Evolutionary conservation across 2,329 filamentous ascomycete genomes (phyloP).

Genomic region (Exserohilum rostratum): DNA sequence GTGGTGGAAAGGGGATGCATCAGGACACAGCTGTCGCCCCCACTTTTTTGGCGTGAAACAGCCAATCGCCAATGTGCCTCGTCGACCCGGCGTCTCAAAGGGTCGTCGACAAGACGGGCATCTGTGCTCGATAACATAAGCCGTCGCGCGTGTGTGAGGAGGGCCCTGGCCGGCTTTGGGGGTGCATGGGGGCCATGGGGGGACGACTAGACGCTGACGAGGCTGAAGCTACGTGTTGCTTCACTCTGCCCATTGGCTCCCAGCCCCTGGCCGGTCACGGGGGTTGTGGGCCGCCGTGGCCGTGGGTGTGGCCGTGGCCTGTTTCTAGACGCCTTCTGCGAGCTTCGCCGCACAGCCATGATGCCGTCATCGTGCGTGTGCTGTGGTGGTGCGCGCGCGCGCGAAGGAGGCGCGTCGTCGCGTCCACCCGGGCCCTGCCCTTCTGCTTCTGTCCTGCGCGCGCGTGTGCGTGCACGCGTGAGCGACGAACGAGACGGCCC

Average conservation of each 20-base stretch:
- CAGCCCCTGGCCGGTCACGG: conserved; percentile 6
- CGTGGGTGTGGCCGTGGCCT: conserved; percentile 1
- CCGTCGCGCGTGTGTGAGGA: conserved; percentile 23
- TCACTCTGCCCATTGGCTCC: conserved; percentile 33
- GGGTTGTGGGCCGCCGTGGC: too few relatives aligned
- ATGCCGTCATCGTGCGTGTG: conserved; percentile 15
- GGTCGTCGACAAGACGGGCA: conserved; percentile 26
- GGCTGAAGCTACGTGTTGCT: conserved; percentile 25
- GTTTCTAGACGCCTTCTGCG: conserved; percentile 33
- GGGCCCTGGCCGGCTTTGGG: conserved; percentile 8
- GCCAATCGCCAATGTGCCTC: conserved; percentile 40
- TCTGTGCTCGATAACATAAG: conserved; percentile 33
- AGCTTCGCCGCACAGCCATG: conserved; percentile 17
- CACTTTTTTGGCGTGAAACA: conserved; percentile 27
- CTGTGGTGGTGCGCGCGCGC: too few relatives aligned
- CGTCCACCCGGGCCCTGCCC: too few relatives aligned
- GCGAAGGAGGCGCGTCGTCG: too few relatives aligned
- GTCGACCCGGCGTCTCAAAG: conserved; percentile 40
- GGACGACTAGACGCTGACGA: too few relatives aligned
- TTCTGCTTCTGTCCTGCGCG: too few relatives aligned
- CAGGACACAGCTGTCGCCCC: conserved; percentile 28
- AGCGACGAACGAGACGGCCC: too few relatives aligned
- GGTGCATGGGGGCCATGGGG: too few relatives aligned
- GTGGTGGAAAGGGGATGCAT: conserved; percentile 39
- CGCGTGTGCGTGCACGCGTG: too few relatives aligned